These are phyloP conservation scores for Pichia sp. DNA, from an alignment of 1,139 yeast species.

Conservation along the genomic window DNA sequence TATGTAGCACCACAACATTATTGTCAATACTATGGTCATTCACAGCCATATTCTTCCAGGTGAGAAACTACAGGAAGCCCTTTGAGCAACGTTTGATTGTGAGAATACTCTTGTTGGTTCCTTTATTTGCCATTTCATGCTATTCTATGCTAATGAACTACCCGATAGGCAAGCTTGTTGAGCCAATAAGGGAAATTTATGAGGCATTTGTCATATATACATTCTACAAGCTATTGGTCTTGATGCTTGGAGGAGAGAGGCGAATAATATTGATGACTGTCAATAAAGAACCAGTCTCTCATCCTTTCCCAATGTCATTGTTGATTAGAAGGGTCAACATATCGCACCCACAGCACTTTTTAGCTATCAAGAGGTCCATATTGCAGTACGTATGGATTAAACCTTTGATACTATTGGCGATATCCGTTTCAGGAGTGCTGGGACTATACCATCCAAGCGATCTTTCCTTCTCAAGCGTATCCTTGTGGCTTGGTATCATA, in stretches of 20 bases:
- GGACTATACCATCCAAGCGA: constrained; percentile 48
- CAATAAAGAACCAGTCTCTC: constrained; percentile 67
- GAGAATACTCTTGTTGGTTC: constrained; percentile 68
- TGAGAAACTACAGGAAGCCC: constrained; percentile 77
- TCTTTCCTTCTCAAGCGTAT: constrained; percentile 42
- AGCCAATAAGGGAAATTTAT: constrained; percentile 80
- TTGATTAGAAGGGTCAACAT: constrained; percentile 62
- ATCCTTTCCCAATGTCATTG: constrained; percentile 54
- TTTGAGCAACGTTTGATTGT: constrained; percentile 80
- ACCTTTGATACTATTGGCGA: constrained; percentile 62
- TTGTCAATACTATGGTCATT: constrained; percentile 35
- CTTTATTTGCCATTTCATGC: constrained; percentile 49
- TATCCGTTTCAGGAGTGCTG: constrained; percentile 43
- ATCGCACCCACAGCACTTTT: constrained; percentile 75
- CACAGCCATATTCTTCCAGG: constrained; percentile 43
- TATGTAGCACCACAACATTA: constrained; percentile 28
- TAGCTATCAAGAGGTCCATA: constrained; percentile 75
- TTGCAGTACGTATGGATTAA: constrained; percentile 94
- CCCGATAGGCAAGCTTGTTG: constrained; percentile 40
- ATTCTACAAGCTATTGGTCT: constrained; percentile 75
- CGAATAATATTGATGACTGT: constrained; percentile 64
- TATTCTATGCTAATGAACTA: constrained; percentile 44
- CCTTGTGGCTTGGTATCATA: constrained; percentile 59
- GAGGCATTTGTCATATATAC: constrained; percentile 96
- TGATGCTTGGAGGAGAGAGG: constrained; percentile 87